Evolutionary conservation across 208 protist species (phyloP).

Genomic region (Leishmania turanica): DNA sequence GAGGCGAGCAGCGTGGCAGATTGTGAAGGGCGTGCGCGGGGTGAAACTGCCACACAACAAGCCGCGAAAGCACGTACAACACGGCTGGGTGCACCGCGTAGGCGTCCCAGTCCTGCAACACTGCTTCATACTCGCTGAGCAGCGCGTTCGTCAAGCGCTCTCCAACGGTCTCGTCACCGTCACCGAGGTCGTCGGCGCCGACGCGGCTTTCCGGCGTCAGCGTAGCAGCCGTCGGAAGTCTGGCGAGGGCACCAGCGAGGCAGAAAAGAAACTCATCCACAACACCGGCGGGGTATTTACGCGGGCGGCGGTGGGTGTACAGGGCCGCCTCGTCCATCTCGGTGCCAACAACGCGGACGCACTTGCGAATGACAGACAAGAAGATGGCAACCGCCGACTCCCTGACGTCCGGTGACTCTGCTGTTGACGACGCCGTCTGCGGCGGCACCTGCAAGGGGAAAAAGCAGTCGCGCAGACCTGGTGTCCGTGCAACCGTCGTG

Average conservation of each 20-base stretch:
- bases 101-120: conserved; percentile 80
- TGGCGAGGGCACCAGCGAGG: conserved; percentile 50
- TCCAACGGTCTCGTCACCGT: conserved; percentile 37
- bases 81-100: conserved; percentile 79
- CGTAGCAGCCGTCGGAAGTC: conserved; percentile 6
- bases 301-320: conserved; percentile 45
- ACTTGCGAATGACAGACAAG: conserved; percentile 49
- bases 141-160: conserved; percentile 62
- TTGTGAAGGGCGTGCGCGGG: conserved; percentile 13
- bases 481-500: conserved; percentile 49
- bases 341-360: conserved; percentile 59
- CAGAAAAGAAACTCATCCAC: conserved; percentile 79
- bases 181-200: background rate
- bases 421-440: background rate
- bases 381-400: conserved; percentile 26
- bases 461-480: conserved; percentile 37
- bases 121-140: conserved; percentile 60
- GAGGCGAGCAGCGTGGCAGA: background rate
- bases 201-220: background rate
- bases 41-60: conserved; percentile 85
- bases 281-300: conserved; percentile 45
- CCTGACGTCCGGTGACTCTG: background rate
- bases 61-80: conserved; percentile 76
- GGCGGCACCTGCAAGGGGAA: conserved; percentile 20
- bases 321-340: conserved; percentile 64